Percentiles rank a stretch among this genome's conserved stretches.
Evolutionary conservation across 2,329 filamentous ascomycete species (phyloP).

Genomic region (Phialocephala subalpina): DNA sequence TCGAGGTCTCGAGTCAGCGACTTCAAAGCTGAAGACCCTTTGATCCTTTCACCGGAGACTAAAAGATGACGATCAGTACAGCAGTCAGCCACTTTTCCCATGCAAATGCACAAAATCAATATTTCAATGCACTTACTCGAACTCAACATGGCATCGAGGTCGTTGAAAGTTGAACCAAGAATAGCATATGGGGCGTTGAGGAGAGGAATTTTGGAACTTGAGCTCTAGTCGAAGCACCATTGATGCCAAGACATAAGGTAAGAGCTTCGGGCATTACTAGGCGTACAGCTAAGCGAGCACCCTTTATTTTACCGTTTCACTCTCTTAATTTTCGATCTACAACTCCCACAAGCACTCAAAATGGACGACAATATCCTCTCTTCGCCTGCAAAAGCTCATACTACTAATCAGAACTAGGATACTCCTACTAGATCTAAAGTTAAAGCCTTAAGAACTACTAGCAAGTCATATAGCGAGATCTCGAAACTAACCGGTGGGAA

Average conservation of each 20-base stretch:
- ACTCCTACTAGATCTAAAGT: no score
- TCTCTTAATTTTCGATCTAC: no score
- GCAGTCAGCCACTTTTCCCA: neutral
- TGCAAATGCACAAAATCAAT: neutral
- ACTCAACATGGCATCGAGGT: neutral
- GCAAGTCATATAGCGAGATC: no score
- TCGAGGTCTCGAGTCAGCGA: neutral
- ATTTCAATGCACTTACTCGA: neutral
- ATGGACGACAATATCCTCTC: no score
- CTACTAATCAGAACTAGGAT: no score
- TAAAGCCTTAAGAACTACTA: no score
- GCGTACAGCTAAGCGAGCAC: no score
- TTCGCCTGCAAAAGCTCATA: no score
- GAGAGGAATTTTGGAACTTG: neutral
- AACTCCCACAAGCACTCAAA: no score
- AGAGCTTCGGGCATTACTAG: no score
- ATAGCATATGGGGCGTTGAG: neutral
- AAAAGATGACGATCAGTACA: neutral
- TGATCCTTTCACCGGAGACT: neutral
- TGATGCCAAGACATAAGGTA: neutral
- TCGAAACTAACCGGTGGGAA: no score
- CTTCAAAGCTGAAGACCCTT: neutral
- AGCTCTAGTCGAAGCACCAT: neutral
- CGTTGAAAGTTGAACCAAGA: neutral
- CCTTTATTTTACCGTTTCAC: no score